Evolutionary conservation across 2,329 filamentous ascomycete species (phyloP), one percentile per base, ranked within the genome.

Genomic region (Zymoseptoria tritici): DNA sequence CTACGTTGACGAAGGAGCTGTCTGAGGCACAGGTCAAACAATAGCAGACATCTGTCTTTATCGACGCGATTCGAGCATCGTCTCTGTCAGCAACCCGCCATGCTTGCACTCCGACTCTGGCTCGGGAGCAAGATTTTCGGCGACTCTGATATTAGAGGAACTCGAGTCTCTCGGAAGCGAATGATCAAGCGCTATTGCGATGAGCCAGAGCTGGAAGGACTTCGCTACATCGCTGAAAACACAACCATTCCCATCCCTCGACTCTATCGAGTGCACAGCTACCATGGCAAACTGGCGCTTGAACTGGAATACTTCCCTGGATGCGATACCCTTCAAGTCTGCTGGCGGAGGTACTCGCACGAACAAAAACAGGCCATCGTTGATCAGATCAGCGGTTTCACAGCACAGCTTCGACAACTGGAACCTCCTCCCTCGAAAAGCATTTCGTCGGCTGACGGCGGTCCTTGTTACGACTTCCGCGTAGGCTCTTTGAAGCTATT

Each of bases 181-280:
- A 16, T 62, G 16, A 24, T 62, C 11, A 62, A 62, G 42, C 57
- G 57, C 49, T 3, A 26, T 13, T 62, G 60, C 49, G 42, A 62
- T 8, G 19, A 49, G 46, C 13, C 53, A n/a, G 58, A 60, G 46
- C 19, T 60, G 58, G 58, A 57, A 49, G 58, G 7, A 19, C 55
- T 29, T 49, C 63, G 70, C 22, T 79, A 74, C 55, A 61, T 80
- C 52, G 70, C 73, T 4, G 54, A 68, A 16, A 70, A 78, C 53
- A 81, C 78, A 4, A 70, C 69, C 2, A 72, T 81, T 20, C 78
- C 79, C 4, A 75, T 80, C 0, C 79, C 80, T 2, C 72, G 73
- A 8, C 70, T 81, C 1, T 71, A 78, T 62, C 21, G 49, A 21
- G 36, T 13, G 36, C 29, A 49, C 54, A 29, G n/a, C 9, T 57